Evolutionary conservation across 1,139 yeast species (phyloP).

Genomic region (Candida sp.): DNA sequence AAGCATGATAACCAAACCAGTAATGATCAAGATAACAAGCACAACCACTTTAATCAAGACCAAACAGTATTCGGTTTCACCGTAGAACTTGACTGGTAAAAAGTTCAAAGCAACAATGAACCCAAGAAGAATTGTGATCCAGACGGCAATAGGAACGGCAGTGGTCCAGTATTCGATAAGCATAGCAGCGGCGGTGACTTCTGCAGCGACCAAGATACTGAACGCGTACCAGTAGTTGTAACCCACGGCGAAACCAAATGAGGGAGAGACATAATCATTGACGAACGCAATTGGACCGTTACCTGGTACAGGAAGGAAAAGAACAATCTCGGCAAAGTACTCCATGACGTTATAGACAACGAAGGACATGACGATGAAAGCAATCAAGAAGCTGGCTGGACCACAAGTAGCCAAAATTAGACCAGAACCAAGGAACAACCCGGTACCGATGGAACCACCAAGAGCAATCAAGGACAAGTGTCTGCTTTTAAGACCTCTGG

Average conservation of each 20-base stretch:
- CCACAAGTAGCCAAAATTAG: slow-evolving; percentile 49
- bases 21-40: slow-evolving; percentile 40
- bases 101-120: slow-evolving; percentile 42
- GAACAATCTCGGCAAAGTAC: slow-evolving; percentile 64
- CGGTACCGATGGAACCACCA: slow-evolving; percentile 48
- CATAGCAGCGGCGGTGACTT: slow-evolving; percentile 56
- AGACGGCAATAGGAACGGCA: slow-evolving; percentile 51
- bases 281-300: slow-evolving; percentile 45
- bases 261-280: slow-evolving; percentile 36
- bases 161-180: slow-evolving; percentile 63
- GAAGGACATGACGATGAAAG: slow-evolving; percentile 53
- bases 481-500: slow-evolving; percentile 41
- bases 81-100: slow-evolving; percentile 55
- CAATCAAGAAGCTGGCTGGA: slow-evolving; percentile 55
- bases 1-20: slow-evolving; percentile 47
- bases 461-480: slow-evolving; percentile 42
- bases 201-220: slow-evolving; percentile 52
- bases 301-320: slow-evolving; percentile 57
- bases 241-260: slow-evolving; percentile 53
- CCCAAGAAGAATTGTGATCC: slow-evolving; percentile 56
- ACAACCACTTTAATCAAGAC: slow-evolving; percentile 57
- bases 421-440: slow-evolving; percentile 53
- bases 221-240: slow-evolving; percentile 55
- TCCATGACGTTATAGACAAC: slow-evolving; percentile 62
- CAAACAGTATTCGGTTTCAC: slow-evolving; percentile 71